Conservation (phyloP, 257 asterid species). For the Linaria vulgaris region DNA sequence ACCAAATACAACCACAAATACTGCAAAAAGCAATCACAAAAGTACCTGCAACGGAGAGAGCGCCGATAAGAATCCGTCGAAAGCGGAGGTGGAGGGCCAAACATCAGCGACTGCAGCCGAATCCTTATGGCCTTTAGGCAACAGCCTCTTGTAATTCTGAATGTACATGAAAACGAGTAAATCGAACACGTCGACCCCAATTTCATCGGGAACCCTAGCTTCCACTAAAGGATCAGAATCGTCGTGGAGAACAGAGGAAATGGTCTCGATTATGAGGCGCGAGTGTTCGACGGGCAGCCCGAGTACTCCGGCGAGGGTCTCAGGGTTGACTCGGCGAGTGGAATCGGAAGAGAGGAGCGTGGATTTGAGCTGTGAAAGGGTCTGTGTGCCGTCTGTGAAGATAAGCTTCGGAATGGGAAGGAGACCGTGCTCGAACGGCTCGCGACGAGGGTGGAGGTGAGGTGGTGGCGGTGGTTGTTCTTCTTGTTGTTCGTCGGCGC, state of each 20-base stretch:
- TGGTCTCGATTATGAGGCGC: conserved; percentile 68
- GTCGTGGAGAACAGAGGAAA: conserved; percentile 54
- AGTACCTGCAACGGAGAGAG: conserved; percentile 89
- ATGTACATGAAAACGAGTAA: conserved; percentile 72
- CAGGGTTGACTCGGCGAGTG: conserved; percentile 42
- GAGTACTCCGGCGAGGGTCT: conserved; percentile 43
- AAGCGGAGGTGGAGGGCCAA: conserved; percentile 92
- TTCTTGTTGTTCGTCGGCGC: conserved; percentile 32
- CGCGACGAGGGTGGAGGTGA: conserved; percentile 80
- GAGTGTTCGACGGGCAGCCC: conserved; percentile 65
- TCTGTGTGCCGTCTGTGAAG: conserved; percentile 68
- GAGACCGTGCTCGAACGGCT: conserved; percentile 86
- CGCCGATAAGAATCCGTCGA: conserved; percentile 79
- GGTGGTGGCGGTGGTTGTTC: conserved; percentile 26
- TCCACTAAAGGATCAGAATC: conserved; percentile 61
- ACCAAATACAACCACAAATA: too few species aligned
- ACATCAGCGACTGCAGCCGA: conserved; percentile 97
- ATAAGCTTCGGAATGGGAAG: conserved; percentile 79
- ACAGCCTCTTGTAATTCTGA: conserved; percentile 79
- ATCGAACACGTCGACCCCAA: conserved; percentile 72
- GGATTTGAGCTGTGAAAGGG: conserved; percentile 64
- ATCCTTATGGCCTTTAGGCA: conserved; percentile 86
- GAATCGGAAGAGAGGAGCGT: conserved; percentile 55
- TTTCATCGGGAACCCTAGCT: conserved; percentile 43
- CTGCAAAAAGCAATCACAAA: too few species aligned